phyloP scores from a whole-genome alignment of 768 basidiomycete genomes.

The Naematelia aurantialba region DNA sequence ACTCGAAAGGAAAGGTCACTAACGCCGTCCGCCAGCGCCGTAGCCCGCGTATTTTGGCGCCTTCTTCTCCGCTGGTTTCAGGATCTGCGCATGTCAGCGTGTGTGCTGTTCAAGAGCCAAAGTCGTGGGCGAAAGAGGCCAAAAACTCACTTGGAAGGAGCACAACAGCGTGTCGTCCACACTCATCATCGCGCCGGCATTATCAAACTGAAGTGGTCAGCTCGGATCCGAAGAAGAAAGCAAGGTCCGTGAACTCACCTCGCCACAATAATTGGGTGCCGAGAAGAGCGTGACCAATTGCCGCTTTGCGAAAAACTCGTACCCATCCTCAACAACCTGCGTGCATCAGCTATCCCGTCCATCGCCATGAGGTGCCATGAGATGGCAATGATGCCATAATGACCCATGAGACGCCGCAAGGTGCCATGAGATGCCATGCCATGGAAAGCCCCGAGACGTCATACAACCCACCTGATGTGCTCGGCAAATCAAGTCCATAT shows the following conservation, averaged over 20 bases:
- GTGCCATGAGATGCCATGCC: no score
- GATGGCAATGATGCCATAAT: no score
- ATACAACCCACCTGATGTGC: conserved; percentile 78
- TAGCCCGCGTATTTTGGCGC: conserved; percentile 59
- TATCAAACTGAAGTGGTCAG: conserved; percentile 72
- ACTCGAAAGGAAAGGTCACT: conserved; percentile 58
- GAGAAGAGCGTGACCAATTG: conserved; percentile 96
- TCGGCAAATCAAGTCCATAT: conserved; percentile 98
- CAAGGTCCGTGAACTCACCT: conserved; percentile 37
- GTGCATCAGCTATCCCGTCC: conserved; percentile 3
- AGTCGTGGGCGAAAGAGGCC: background rate
- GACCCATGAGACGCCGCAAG: no score
- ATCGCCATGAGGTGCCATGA: no score
- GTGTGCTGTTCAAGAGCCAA: background rate
- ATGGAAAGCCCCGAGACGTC: background rate
- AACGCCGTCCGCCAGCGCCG: conserved; percentile 43
- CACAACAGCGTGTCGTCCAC: conserved; percentile 95
- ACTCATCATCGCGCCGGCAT: conserved; percentile 99
- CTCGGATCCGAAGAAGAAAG: background rate
- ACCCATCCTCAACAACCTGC: conserved; percentile 98
- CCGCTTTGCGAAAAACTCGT: conserved; percentile 97
- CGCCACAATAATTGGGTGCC: conserved; percentile 62
- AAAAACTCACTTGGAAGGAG: conserved; percentile 83
- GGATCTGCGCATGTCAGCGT: conserved; percentile 60
- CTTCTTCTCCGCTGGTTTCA: conserved; percentile 99